Conservation (phyloP, 495 filamentous ascomycete genomes). For the Chaetomium fimeti region DNA sequence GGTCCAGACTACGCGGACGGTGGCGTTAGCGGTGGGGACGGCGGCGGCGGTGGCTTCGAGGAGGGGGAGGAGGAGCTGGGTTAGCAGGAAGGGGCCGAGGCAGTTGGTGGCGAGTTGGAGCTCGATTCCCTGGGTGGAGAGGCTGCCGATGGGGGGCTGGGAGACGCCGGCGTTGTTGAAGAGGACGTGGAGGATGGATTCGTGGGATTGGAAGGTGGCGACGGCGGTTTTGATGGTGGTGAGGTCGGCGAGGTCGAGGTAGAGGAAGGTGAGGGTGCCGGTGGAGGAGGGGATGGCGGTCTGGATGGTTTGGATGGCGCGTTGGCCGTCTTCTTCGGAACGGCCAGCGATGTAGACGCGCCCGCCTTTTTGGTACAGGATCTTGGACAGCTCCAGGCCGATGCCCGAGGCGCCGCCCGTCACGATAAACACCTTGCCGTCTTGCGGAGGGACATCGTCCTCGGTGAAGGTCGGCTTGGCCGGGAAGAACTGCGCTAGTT, state of each 20-base stretch:
- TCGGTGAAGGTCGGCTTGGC: slow-evolving; percentile 31
- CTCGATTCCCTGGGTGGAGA: slow-evolving; percentile 41
- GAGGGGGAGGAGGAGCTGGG: not conserved
- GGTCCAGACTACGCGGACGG: slow-evolving; percentile 10
- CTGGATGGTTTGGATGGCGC: slow-evolving; percentile 31
- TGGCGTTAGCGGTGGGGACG: not conserved
- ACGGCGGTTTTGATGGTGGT: slow-evolving; percentile 30
- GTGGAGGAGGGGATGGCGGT: slow-evolving; percentile 16
- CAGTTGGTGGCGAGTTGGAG: slow-evolving; percentile 1
- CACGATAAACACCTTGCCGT: slow-evolving; percentile 44
- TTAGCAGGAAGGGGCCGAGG: slow-evolving; percentile 2
- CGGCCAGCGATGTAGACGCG: slow-evolving; percentile 50
- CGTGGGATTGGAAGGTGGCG: slow-evolving; percentile 27
- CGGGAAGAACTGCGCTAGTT: slow-evolving; percentile 30
- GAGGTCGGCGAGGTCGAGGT: slow-evolving; percentile 34
- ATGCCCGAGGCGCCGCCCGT: slow-evolving; percentile 48
- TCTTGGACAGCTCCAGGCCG: slow-evolving; percentile 43
- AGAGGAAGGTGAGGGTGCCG: slow-evolving; percentile 30
- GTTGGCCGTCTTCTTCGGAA: slow-evolving; percentile 28
- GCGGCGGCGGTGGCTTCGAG: not conserved
- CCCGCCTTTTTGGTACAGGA: slow-evolving; percentile 43
- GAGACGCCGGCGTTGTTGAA: slow-evolving; percentile 45
- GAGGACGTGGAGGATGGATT: slow-evolving; percentile 31
- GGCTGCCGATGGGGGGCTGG: slow-evolving; percentile 31
- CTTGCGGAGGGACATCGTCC: slow-evolving; percentile 24